A percentile compares a stretch with the other conserved stretches of the same genome.
These are phyloP conservation scores for Rubia balearica DNA, from an alignment of 305 asterid genomes.

Conservation along the genomic window DNA sequence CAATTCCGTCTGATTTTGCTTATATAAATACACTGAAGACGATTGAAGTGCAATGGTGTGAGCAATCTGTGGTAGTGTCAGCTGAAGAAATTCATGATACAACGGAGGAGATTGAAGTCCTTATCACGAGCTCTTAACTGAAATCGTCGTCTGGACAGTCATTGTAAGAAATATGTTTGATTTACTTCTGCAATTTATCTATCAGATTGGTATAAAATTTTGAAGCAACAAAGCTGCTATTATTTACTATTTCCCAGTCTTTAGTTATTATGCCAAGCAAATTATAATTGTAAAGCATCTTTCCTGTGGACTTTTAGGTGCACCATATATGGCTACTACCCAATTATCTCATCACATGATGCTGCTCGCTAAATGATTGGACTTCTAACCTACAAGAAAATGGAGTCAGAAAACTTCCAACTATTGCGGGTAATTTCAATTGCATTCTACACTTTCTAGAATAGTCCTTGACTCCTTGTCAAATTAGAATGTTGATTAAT, in stretches of 20 bases:
- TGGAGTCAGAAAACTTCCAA: neutral
- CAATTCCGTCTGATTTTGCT: conserved; percentile 18
- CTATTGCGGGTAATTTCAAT: neutral
- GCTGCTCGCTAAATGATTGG: neutral
- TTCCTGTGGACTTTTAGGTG: neutral
- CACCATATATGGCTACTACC: neutral
- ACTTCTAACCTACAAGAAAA: neutral
- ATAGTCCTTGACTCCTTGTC: neutral
- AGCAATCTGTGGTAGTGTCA: conserved; percentile 17
- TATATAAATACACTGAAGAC: conserved; percentile 9
- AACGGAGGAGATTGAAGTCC: conserved; percentile 7
- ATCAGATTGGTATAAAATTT: neutral
- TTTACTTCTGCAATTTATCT: neutral
- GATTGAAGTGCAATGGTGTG: conserved; percentile 21
- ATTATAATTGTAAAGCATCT: neutral
- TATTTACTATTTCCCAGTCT: neutral
- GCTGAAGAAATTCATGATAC: conserved; percentile 6
- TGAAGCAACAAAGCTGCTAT: neutral
- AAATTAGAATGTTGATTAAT: neutral
- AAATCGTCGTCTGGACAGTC: neutral
- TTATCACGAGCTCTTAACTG: neutral
- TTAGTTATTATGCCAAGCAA: neutral
- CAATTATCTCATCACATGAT: neutral
- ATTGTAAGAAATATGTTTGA: neutral
- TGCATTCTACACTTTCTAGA: neutral